phyloP scores from a whole-genome alignment of 768 basidiomycete species.

The Tephrocybe sp. region DNA sequence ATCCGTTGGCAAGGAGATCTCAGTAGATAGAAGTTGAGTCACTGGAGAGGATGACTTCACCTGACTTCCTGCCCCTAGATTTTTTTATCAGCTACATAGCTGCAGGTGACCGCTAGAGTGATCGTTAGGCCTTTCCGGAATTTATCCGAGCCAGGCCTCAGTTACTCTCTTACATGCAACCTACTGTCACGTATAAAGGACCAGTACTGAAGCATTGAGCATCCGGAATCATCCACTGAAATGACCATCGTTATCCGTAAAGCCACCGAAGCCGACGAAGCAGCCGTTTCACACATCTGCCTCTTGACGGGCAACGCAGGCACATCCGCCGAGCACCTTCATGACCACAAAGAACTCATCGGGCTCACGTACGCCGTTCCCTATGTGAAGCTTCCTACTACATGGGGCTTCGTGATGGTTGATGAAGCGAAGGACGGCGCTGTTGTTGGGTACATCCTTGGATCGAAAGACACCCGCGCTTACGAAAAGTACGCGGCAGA shows the following conservation, averaged over 20 bases:
- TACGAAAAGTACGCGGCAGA: constrained; percentile 54
- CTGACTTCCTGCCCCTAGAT: background rate
- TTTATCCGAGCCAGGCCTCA: background rate
- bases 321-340: constrained; percentile 56
- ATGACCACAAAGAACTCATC: constrained; percentile 61
- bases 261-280: constrained; percentile 50
- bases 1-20: background rate
- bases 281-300: constrained; percentile 67
- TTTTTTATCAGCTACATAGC: too few species aligned
- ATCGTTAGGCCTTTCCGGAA: background rate
- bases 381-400: constrained; percentile 64
- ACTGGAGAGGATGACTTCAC: background rate
- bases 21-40: background rate
- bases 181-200: too few species aligned
- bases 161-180: too few species aligned
- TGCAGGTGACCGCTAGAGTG: background rate
- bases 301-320: constrained; percentile 74
- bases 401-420: constrained; percentile 75
- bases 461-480: constrained; percentile 61
- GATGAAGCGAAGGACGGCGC: constrained; percentile 38
- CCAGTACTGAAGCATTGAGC: background rate
- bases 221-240: background rate
- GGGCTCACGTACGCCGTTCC: constrained; percentile 76
- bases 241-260: constrained; percentile 53
- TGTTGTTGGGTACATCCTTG: constrained; percentile 72